These are phyloP conservation scores for Amaranthus tricolor DNA, from an alignment of 179 eudicot species.

Conservation along the genomic window DNA sequence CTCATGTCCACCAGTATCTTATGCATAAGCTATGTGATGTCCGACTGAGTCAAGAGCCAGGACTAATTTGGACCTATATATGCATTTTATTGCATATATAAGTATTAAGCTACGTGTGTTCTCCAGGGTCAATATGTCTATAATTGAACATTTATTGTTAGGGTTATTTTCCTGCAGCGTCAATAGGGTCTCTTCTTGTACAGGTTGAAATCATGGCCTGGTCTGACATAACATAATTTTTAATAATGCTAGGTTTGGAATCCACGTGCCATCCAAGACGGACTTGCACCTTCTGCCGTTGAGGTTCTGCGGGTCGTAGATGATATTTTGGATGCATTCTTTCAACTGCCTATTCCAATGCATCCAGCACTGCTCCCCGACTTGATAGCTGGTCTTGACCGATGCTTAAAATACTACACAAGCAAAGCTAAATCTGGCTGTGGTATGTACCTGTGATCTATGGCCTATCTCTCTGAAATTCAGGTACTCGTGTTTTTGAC, in stretches of 20 bases:
- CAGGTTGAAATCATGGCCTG: neutral
- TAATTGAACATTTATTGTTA: neutral
- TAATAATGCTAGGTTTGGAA: constrained; percentile 68
- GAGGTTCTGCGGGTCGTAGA: constrained; percentile 69
- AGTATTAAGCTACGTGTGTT: neutral
- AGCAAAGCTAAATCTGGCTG: constrained; percentile 88
- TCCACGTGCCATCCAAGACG: constrained; percentile 75
- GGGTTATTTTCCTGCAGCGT: neutral
- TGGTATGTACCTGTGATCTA: constrained; percentile 49
- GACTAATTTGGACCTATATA: neutral
- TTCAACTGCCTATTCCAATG: constrained; percentile 91
- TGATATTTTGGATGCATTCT: constrained; percentile 83
- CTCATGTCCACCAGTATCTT: neutral
- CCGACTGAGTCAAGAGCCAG: neutral
- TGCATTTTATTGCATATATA: neutral
- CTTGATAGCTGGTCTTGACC: constrained; percentile 79
- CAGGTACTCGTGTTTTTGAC: neutral
- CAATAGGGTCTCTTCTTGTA: neutral
- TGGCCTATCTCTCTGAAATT: constrained; percentile 2
- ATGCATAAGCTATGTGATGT: neutral
- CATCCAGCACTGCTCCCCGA: constrained; percentile 94
- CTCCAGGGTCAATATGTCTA: neutral
- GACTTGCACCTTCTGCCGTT: constrained; percentile 82
- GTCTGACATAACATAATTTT: neutral
- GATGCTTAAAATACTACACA: constrained; percentile 74